Evolutionary conservation across 2,329 filamentous ascomycete species (phyloP).

Genomic region (Xylariaceae sp.): DNA sequence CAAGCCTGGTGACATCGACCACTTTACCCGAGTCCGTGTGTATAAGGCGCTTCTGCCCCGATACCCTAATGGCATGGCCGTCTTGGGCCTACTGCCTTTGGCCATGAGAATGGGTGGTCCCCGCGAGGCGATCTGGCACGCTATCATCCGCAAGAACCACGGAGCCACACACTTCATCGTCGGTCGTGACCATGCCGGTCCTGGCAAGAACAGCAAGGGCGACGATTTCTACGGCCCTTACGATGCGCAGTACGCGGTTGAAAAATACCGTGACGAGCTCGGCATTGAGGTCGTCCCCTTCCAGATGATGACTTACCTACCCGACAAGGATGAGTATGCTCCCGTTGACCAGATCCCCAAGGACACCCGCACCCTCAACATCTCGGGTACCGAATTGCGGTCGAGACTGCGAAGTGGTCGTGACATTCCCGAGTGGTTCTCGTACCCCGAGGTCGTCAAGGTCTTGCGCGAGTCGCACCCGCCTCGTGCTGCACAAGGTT

Average conservation of each 20-base stretch:
- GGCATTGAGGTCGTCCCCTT: slow-evolving; percentile 99
- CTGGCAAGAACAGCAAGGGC: slow-evolving; percentile 96
- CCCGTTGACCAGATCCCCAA: slow-evolving; percentile 85
- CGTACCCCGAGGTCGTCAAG: slow-evolving; percentile 96
- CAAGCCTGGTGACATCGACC: slow-evolving; percentile 98
- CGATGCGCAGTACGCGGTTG: slow-evolving; percentile 91
- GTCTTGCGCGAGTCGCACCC: slow-evolving; percentile 96
- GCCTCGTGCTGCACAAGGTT: slow-evolving; percentile 84
- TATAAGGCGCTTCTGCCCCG: slow-evolving; percentile 95
- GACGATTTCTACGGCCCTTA: slow-evolving; percentile 98
- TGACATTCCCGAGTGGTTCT: slow-evolving; percentile 99
- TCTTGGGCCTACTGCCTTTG: slow-evolving; percentile 87
- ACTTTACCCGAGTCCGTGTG: slow-evolving; percentile 98
- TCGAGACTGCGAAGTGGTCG: slow-evolving; percentile 84
- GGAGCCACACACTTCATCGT: slow-evolving; percentile 99
- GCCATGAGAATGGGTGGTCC: slow-evolving; percentile 99
- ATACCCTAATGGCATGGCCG: slow-evolving; percentile 99
- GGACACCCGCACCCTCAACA: slow-evolving; percentile 81
- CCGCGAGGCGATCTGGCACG: slow-evolving; percentile 98
- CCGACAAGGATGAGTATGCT: slow-evolving; percentile 93
- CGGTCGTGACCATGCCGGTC: slow-evolving; percentile 94
- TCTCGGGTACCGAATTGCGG: slow-evolving; percentile 86
- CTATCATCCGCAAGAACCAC: slow-evolving; percentile 99
- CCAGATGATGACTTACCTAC: slow-evolving; percentile 99
- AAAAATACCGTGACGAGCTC: slow-evolving; percentile 94